Conservation (phyloP, 108 stramenopile species). For the Discostella stelligeroides region DNA sequence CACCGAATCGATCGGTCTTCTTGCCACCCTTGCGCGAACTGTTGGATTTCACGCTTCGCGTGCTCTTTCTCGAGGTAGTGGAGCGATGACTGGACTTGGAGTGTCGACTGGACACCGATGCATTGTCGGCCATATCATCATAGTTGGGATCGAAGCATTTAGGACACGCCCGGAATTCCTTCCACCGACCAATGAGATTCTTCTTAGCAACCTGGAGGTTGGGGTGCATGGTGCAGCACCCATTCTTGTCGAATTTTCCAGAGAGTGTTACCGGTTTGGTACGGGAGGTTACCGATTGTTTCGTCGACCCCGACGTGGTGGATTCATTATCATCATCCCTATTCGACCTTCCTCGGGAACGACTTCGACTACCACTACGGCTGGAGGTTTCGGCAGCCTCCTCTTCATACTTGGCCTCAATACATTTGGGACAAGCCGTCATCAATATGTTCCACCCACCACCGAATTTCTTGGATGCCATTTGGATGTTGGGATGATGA, state of each 20-base stretch:
- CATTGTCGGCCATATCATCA: conserved; percentile 40
- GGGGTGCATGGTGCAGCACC: conserved; percentile 50
- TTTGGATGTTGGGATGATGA: conserved; percentile 47
- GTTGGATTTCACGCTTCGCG: conserved; percentile 29
- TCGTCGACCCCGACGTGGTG: conserved; percentile 28
- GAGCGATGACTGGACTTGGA: conserved; percentile 5
- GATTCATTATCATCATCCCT: conserved; percentile 7
- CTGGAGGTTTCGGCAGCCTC: conserved; percentile 1
- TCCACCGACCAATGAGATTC: conserved; percentile 49
- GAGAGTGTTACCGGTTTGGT: conserved; percentile 27
- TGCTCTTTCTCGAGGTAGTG: conserved; percentile 6
- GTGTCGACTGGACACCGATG: conserved; percentile 7
- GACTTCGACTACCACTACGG: conserved; percentile 7
- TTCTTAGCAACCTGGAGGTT: conserved; percentile 45
- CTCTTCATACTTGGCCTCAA: conserved; percentile 52
- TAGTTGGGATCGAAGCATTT: conserved; percentile 45
- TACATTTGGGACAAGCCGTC: conserved; percentile 42
- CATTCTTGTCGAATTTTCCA: conserved; percentile 49
- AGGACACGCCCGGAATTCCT: conserved; percentile 44
- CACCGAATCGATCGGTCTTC: conserved; percentile 42
- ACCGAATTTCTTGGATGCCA: conserved; percentile 44
- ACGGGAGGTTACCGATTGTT: conserved; percentile 26
- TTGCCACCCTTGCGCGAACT: conserved; percentile 29
- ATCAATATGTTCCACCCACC: conserved; percentile 50
- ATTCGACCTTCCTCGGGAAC: not conserved